Percentiles rank a stretch among this genome's conserved stretches.
These are phyloP conservation scores for Exophiala oligosperma DNA, from an alignment of 2,329 filamentous ascomycete genomes.

Conservation along the genomic window DNA sequence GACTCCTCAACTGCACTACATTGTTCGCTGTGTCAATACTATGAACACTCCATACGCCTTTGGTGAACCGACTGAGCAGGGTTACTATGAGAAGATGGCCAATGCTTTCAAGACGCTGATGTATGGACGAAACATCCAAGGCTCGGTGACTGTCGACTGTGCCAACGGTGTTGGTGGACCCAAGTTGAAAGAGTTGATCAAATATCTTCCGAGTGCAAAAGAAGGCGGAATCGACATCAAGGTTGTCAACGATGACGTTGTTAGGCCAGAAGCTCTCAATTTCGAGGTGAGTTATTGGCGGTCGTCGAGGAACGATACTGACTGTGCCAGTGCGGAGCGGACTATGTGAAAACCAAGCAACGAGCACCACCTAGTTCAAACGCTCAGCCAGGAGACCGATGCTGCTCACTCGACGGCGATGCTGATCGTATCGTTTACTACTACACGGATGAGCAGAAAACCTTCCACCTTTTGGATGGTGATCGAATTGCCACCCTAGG, in stretches of 20 bases:
- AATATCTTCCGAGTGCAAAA: slow-evolving; percentile 68
- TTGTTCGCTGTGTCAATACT: slow-evolving; percentile 92
- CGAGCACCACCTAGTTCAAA: slow-evolving; percentile 81
- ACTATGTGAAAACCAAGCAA: slow-evolving; percentile 97
- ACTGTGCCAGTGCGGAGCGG: slow-evolving; percentile 73
- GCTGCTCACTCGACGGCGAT: slow-evolving; percentile 90
- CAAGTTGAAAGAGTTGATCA: slow-evolving; percentile 82
- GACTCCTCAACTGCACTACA: slow-evolving; percentile 96
- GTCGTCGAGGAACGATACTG: slow-evolving; percentile 18
- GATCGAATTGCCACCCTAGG: slow-evolving; percentile 95
- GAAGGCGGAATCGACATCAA: slow-evolving; percentile 76
- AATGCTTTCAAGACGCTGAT: slow-evolving; percentile 83
- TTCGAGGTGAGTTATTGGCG: slow-evolving; percentile 63
- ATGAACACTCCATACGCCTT: slow-evolving; percentile 84
- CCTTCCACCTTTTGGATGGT: slow-evolving; percentile 91
- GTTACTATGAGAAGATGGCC: slow-evolving; percentile 92
- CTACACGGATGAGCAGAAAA: slow-evolving; percentile 76
- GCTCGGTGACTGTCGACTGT: slow-evolving; percentile 82
- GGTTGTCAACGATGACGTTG: slow-evolving; percentile 88
- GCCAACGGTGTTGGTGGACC: slow-evolving; percentile 96
- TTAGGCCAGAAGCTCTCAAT: slow-evolving; percentile 86
- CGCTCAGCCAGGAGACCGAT: slow-evolving; percentile 72
- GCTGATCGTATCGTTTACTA: slow-evolving; percentile 96
- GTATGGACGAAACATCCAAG: slow-evolving; percentile 70
- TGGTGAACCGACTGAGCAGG: slow-evolving; percentile 81